These are phyloP conservation scores for Xylogone sp. DNA, from an alignment of 2,329 filamentous ascomycete species.

Conservation along the genomic window DNA sequence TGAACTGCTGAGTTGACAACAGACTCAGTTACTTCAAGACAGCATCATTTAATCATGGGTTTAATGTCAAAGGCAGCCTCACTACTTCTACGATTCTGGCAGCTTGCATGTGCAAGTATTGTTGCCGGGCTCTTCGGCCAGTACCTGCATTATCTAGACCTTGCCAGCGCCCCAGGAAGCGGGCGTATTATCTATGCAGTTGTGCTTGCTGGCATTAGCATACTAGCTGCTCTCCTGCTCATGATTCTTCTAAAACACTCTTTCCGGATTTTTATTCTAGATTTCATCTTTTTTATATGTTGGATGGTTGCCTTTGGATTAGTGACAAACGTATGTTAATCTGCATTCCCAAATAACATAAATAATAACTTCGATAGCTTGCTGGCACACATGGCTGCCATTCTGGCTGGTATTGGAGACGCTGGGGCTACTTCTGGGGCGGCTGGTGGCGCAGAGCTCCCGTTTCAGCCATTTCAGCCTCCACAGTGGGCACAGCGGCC, in stretches of 20 bases:
- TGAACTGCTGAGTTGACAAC: too few species aligned
- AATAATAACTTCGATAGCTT: constrained; percentile 3
- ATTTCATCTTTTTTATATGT: constrained; percentile 1
- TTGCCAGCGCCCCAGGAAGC: background rate
- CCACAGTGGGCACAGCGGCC: background rate
- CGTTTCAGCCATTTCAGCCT: background rate
- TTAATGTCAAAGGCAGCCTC: background rate
- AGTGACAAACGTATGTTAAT: constrained; percentile 1
- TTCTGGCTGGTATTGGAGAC: constrained; percentile 1
- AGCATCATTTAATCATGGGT: too few species aligned
- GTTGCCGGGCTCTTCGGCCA: constrained; percentile 4
- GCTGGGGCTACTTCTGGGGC: constrained; percentile 5
- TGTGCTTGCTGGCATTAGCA: constrained; percentile 2
- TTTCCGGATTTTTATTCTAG: constrained; percentile 4
- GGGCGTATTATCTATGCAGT: constrained; percentile 2
- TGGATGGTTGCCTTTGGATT: constrained; percentile 8
- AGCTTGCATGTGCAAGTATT: constrained; percentile 2
- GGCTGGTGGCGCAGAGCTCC: background rate
- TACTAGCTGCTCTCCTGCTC: constrained; percentile 2
- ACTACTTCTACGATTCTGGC: constrained; percentile 1
- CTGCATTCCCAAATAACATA: background rate
- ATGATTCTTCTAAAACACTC: constrained; percentile 5
- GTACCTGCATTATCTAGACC: constrained; percentile 1
- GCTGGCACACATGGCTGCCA: constrained; percentile 1
- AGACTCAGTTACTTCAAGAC: too few species aligned